Conservation (phyloP, 2,329 filamentous ascomycete genomes). For the Lecanicillium sp. region DNA sequence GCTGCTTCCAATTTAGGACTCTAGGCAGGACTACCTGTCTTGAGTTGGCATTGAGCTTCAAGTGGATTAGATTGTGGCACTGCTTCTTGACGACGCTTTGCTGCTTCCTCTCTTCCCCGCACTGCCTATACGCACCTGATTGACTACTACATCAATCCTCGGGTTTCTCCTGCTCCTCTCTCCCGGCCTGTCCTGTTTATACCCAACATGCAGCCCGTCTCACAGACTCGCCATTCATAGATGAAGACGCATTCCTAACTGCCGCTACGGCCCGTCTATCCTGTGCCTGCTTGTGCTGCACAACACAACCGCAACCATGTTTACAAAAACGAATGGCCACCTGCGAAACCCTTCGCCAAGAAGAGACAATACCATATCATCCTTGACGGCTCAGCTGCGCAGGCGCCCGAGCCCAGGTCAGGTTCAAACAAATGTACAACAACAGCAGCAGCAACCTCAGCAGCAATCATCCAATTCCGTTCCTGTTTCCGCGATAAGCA, state of each 20-base stretch:
- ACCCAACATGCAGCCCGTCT: slow-evolving; percentile 5
- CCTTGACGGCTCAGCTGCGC: slow-evolving; percentile 29
- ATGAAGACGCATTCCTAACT: slow-evolving; percentile 6
- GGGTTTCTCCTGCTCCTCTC: not conserved
- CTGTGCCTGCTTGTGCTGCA: slow-evolving; percentile 1
- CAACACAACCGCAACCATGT: slow-evolving; percentile 6
- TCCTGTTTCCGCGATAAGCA: slow-evolving; percentile 46
- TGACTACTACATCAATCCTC: too few species aligned
- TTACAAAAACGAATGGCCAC: slow-evolving; percentile 5
- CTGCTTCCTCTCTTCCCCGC: too few species aligned
- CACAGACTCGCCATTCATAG: slow-evolving; percentile 6
- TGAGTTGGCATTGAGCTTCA: too few species aligned
- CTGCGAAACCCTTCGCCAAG: slow-evolving; percentile 12
- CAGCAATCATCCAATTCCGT: slow-evolving; percentile 23
- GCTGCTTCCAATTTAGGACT: too few species aligned
- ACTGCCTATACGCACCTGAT: too few species aligned
- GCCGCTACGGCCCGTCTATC: slow-evolving; percentile 4
- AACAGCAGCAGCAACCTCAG: slow-evolving; percentile 17
- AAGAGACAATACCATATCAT: slow-evolving; percentile 31
- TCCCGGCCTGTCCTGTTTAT: not conserved
- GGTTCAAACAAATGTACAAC: slow-evolving; percentile 37
- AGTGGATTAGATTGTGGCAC: too few species aligned
- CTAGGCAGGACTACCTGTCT: too few species aligned
- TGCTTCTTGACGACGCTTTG: too few species aligned
- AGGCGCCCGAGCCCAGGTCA: slow-evolving; percentile 36